Percentiles rank a stretch among this genome's conserved stretches.
Evolutionary conservation across 2,329 filamentous ascomycete species (phyloP).

Genomic region (Fusarium sp.): DNA sequence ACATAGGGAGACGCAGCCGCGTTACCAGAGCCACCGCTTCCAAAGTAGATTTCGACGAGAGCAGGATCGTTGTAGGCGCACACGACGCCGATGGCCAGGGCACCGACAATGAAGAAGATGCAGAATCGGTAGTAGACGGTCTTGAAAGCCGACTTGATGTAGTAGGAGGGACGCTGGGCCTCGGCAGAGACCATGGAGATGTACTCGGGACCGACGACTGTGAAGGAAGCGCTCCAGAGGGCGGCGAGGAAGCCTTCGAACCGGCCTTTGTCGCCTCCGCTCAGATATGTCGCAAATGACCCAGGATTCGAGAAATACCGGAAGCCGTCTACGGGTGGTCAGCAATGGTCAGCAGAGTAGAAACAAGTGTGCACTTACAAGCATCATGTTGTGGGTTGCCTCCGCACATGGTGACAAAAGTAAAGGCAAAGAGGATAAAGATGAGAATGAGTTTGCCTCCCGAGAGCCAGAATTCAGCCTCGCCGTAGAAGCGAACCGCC

Average conservation of each 20-base stretch:
- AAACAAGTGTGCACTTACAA: slow-evolving; percentile 23
- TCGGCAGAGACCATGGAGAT: slow-evolving; percentile 74
- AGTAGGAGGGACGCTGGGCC: slow-evolving; percentile 66
- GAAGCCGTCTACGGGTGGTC: slow-evolving; percentile 60
- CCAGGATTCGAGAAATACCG: slow-evolving; percentile 75
- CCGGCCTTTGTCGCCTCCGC: slow-evolving; percentile 69
- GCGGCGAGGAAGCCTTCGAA: slow-evolving; percentile 76
- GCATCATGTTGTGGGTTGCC: slow-evolving; percentile 67
- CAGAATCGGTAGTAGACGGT: slow-evolving; percentile 60
- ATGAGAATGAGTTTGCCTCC: slow-evolving; percentile 54
- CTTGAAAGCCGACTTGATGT: slow-evolving; percentile 64
- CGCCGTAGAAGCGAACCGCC: slow-evolving; percentile 56
- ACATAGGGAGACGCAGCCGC: slow-evolving; percentile 61
- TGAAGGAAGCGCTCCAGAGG: slow-evolving; percentile 69
- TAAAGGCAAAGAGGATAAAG: slow-evolving; percentile 65
- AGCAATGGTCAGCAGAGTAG: background rate
- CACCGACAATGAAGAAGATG: slow-evolving; percentile 53
- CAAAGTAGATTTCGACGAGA: slow-evolving; percentile 63
- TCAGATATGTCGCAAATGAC: slow-evolving; percentile 62
- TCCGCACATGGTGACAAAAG: slow-evolving; percentile 70
- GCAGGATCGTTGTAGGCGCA: slow-evolving; percentile 66
- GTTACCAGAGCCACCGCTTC: slow-evolving; percentile 48
- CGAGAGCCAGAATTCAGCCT: slow-evolving; percentile 60
- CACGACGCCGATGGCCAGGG: slow-evolving; percentile 71
- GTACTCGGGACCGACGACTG: slow-evolving; percentile 72